phyloP scores from a whole-genome alignment of 2,329 filamentous ascomycete genomes.

The Paramyrothecium sp. region DNA sequence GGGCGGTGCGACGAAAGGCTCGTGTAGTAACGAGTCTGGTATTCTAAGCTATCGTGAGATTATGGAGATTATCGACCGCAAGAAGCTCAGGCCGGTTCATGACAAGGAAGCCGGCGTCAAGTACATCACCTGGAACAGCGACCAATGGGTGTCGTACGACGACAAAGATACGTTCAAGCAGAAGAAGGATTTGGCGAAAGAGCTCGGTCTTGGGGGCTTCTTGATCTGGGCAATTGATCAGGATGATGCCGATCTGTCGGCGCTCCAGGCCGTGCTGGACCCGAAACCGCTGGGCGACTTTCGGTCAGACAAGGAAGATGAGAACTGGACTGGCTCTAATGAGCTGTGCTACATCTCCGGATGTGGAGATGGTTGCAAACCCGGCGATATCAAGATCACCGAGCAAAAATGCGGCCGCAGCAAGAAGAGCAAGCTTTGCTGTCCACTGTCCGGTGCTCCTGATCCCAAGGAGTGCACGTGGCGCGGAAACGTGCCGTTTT shows the following conservation, averaged over 20 bases:
- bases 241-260: neutral
- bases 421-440: slow-evolving; percentile 20
- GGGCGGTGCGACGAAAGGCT: slow-evolving; percentile 11
- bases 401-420: neutral
- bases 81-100: slow-evolving; percentile 16
- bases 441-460: slow-evolving; percentile 26
- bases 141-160: slow-evolving; percentile 39
- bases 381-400: neutral
- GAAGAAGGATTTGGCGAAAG: slow-evolving; percentile 20
- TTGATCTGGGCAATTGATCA: neutral
- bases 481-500: slow-evolving; percentile 23
- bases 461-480: slow-evolving; percentile 26
- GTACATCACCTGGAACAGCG: slow-evolving; percentile 27
- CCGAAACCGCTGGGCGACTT: neutral
- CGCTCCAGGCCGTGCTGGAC: neutral
- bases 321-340: neutral
- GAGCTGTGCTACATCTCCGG: neutral
- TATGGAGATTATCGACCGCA: slow-evolving; percentile 16
- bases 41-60: slow-evolving; percentile 23
- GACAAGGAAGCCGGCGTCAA: slow-evolving; percentile 28
- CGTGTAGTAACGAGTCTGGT: slow-evolving; percentile 19
- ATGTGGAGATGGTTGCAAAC: neutral
- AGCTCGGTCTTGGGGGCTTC: neutral
- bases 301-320: neutral
- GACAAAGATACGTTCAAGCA: slow-evolving; percentile 31